A percentile compares a stretch with the other conserved stretches of the same genome.
These are phyloP conservation scores for Pinus albicaulis DNA, from an alignment of 75 land plant species.

Conservation along the genomic window DNA sequence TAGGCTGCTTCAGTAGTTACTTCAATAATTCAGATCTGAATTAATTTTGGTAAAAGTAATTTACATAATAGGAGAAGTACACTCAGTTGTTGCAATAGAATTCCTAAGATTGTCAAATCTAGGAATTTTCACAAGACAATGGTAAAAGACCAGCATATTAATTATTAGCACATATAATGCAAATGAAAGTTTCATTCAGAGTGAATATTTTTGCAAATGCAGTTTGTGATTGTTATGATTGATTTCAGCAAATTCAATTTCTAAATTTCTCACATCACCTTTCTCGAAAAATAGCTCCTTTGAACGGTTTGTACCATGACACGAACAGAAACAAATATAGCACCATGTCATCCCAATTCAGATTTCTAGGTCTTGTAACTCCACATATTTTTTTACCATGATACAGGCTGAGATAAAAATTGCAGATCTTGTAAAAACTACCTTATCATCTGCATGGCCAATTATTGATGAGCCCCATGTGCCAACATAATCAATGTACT, in stretches of 20 bases:
- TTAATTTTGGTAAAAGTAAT: no score
- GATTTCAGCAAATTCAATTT: neutral
- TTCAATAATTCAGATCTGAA: no score
- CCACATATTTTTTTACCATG: neutral
- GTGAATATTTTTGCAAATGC: neutral
- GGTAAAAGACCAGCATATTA: neutral
- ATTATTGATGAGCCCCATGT: conserved; percentile 98
- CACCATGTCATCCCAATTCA: conserved; percentile 68
- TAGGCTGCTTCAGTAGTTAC: no score
- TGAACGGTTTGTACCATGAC: no score
- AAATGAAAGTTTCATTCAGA: neutral
- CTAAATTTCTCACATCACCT: neutral
- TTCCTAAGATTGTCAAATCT: no score
- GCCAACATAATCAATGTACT: conserved; percentile 95
- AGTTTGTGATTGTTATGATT: neutral
- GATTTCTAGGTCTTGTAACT: neutral
- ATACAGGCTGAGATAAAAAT: neutral
- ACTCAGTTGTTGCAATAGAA: no score
- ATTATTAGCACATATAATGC: neutral
- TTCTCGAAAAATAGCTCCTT: neutral
- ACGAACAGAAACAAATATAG: neutral
- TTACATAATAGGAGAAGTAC: no score
- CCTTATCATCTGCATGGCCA: conserved; percentile 99
- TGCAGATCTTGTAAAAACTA: conserved; percentile 18
- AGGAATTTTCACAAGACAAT: no score